Evolutionary conservation across 2,329 filamentous ascomycete species (phyloP), one percentile per base, ranked within the genome.

Genomic region (Aspergillus candidus): DNA sequence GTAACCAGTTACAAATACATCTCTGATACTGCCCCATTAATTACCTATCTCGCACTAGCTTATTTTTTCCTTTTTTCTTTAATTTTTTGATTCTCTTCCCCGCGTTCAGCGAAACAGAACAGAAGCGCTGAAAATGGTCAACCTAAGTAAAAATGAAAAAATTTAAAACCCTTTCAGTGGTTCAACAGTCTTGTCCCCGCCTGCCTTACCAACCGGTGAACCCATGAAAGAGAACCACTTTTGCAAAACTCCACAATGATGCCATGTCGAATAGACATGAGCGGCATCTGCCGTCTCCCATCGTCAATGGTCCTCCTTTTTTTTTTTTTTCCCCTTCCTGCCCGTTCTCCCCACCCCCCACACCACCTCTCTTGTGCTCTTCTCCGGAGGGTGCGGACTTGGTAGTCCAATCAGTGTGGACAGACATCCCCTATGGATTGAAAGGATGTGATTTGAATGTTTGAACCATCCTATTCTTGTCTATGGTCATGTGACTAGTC

Each of bases 1-100:
- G 18, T 18, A 18, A 18, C 18, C 18, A 27, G 22, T 27, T 27
- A 8, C 22, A 27, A 27, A 27, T 27, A 27, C 22, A 7, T 8
- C 2, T 8, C 8, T 7, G 5, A 27, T 27, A 27, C 22, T 3
- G 22, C 22, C 22, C 22, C 22, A 27, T 27, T 44, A 40, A 50
- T 53, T 48, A 56, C 50, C 35, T 7, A 27, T 10, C 6, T 8
- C 48, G 48, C 49, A 47, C 32, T 34, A 46, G 15, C 44, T 35
- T 32, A 31, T 33, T 37, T 45, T 45, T 47, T 37, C 33, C 22
- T 35, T 40, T 40, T 47, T 38, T 31, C 18, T 6, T 27, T 27
- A 27, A 27, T 27, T 27, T 27, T 7, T 29, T 37, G 13, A n/a
- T 33, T 38, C 27, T 8, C 30, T 33, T 22, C 47, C 47, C 48